Evolutionary conservation across 2,329 filamentous ascomycete genomes (phyloP).

Genomic region (Ascomycota sp.): DNA sequence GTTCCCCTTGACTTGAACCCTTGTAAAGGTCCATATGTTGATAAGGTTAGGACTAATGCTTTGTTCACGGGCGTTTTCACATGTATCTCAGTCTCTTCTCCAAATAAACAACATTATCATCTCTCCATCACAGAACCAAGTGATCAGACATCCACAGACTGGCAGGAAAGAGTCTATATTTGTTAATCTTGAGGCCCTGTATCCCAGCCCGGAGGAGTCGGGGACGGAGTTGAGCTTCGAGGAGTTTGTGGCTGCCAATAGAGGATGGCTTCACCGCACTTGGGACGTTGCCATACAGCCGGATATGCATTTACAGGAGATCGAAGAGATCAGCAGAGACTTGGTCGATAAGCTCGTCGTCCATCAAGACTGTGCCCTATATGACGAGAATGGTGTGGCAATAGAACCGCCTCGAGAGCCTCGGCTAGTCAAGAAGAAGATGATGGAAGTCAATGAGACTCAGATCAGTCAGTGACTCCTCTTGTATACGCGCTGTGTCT

Average conservation of each 20-base stretch:
- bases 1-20: constrained; percentile 11
- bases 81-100: constrained; percentile 32
- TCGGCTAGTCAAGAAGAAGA: constrained; percentile 43
- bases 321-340: constrained; percentile 11
- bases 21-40: constrained; percentile 45
- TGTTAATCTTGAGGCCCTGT: constrained; percentile 69
- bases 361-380: constrained; percentile 21
- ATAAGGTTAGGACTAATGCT: constrained; percentile 94
- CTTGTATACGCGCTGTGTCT: not conserved
- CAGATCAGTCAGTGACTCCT: constrained; percentile 56
- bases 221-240: constrained; percentile 75
- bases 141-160: constrained; percentile 62
- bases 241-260: constrained; percentile 61
- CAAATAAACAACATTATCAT: constrained; percentile 47
- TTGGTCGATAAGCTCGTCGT: constrained; percentile 19
- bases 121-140: constrained; percentile 53
- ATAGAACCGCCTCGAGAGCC: constrained; percentile 23
- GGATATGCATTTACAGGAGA: constrained; percentile 9
- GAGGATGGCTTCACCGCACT: constrained; percentile 44
- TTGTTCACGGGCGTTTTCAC: constrained; percentile 20
- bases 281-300: constrained; percentile 26
- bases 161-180: constrained; percentile 74
- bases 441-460: constrained; percentile 74
- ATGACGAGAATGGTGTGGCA: constrained; percentile 39
- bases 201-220: constrained; percentile 53